phyloP scores from a whole-genome alignment of 306 rosid genomes.

The Sophora flavescens region DNA sequence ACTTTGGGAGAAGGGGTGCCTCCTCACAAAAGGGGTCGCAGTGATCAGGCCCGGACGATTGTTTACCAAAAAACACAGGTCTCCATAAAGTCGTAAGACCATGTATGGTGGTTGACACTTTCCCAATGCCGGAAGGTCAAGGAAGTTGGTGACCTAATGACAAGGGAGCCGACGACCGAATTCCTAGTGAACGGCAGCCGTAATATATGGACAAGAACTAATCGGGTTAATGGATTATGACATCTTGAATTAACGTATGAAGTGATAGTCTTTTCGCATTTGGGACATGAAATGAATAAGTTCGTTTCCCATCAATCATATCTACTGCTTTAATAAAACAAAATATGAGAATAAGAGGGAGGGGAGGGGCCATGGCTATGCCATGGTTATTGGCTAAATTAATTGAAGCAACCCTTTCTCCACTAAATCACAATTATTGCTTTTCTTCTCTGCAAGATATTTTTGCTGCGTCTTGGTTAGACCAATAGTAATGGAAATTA shows the following conservation, averaged over 20 bases:
- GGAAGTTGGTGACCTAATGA: too few species aligned
- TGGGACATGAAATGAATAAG: constrained; percentile 31
- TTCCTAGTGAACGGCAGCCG: too few species aligned
- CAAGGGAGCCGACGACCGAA: too few species aligned
- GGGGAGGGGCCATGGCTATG: constrained; percentile 19
- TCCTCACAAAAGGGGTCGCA: too few species aligned
- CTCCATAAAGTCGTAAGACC: too few species aligned
- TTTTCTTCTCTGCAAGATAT: constrained; percentile 32
- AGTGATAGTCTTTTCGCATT: constrained; percentile 30
- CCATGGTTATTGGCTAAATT: neutral
- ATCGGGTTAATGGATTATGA: constrained; percentile 28
- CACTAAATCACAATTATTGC: constrained; percentile 36
- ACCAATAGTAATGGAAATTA: constrained; percentile 1
- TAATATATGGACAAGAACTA: neutral
- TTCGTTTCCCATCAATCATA: constrained; percentile 43
- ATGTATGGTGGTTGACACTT: too few species aligned
- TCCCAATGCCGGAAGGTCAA: too few species aligned
- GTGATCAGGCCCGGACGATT: too few species aligned
- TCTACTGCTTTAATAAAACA: constrained; percentile 30
- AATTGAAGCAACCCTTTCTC: constrained; percentile 33
- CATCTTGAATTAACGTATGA: constrained; percentile 35
- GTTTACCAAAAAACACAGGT: too few species aligned
- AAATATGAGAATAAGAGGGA: neutral
- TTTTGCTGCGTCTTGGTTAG: constrained; percentile 25
- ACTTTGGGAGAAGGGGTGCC: too few species aligned